These are phyloP conservation scores for Peniophora sp. DNA, from an alignment of 1,284 basidiomycete species.

Conservation along the genomic window DNA sequence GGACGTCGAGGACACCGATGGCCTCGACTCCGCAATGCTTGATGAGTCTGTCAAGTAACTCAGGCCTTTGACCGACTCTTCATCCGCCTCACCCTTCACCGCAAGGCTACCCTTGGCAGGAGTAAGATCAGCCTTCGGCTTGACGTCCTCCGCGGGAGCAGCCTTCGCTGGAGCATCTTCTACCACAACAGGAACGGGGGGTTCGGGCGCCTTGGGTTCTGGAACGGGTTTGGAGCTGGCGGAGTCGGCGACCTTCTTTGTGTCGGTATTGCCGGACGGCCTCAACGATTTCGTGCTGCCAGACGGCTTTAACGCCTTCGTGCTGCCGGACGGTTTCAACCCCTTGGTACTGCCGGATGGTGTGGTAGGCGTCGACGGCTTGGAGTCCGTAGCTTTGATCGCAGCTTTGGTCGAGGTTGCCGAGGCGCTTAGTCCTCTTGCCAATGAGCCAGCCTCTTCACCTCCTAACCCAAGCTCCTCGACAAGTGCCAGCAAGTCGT, in stretches of 20 bases:
- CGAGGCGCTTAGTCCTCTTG: constrained; percentile 43
- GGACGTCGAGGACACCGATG: too few species aligned
- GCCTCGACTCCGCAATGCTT: background rate
- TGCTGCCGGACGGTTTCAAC: background rate
- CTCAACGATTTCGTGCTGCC: constrained; percentile 1
- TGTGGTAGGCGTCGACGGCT: too few species aligned
- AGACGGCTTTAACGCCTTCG: constrained; percentile 2
- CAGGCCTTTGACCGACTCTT: constrained; percentile 3
- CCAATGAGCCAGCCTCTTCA: constrained; percentile 63
- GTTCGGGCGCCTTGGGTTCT: background rate
- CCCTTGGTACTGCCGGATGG: background rate
- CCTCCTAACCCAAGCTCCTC: constrained; percentile 66
- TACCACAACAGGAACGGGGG: too few species aligned
- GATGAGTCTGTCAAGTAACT: constrained; percentile 1
- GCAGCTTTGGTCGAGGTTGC: constrained; percentile 5
- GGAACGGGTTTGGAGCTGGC: too few species aligned
- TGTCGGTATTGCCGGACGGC: too few species aligned
- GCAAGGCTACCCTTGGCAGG: constrained; percentile 4
- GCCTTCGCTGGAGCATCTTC: too few species aligned
- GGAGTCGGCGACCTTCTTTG: too few species aligned
- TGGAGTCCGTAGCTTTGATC: background rate
- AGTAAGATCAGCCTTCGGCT: constrained; percentile 4
- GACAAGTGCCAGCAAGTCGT: constrained; percentile 61
- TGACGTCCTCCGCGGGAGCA: background rate
- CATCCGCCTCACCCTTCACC: constrained; percentile 4